Percentiles rank a stretch among this genome's conserved stretches.
phyloP scores from a whole-genome alignment of 2,329 filamentous ascomycete species.

The Phyllosticta citrichinensis region DNA sequence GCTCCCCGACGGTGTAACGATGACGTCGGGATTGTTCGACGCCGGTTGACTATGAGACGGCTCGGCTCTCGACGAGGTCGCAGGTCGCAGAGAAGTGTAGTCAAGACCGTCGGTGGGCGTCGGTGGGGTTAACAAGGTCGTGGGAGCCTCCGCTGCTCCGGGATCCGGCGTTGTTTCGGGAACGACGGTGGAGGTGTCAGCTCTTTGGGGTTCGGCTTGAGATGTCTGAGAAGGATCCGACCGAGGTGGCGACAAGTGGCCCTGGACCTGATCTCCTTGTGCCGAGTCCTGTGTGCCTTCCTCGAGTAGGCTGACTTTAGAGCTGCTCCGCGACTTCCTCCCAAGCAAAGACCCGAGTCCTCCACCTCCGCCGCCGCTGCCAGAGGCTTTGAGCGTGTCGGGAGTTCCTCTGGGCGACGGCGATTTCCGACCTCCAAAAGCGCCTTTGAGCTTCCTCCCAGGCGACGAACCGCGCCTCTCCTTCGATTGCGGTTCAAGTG shows the following conservation, averaged over 20 bases:
- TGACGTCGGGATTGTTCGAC: slow-evolving; percentile 39
- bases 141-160: slow-evolving; percentile 29
- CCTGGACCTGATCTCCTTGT: slow-evolving; percentile 1
- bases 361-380: slow-evolving; percentile 32
- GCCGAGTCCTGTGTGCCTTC: slow-evolving; percentile 10
- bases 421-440: slow-evolving; percentile 43
- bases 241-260: slow-evolving; percentile 2
- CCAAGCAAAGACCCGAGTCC: slow-evolving; percentile 34
- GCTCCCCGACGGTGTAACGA: slow-evolving; percentile 53
- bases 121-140: slow-evolving; percentile 54
- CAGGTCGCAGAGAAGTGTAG: slow-evolving; percentile 1
- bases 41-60: neutral
- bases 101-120: slow-evolving; percentile 43
- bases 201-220: slow-evolving; percentile 12
- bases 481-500: slow-evolving; percentile 17
- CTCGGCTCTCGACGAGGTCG: slow-evolving; percentile 9
- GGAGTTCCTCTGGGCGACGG: slow-evolving; percentile 21
- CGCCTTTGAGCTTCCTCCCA: slow-evolving; percentile 59
- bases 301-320: slow-evolving; percentile 9
- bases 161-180: slow-evolving; percentile 32
- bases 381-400: slow-evolving; percentile 31
- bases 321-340: slow-evolving; percentile 16
- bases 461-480: slow-evolving; percentile 57
- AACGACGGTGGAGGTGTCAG: slow-evolving; percentile 27
- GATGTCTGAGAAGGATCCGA: slow-evolving; percentile 14